Evolutionary conservation across 345 rosid genomes (phyloP).

Genomic region (Salix exigua): DNA sequence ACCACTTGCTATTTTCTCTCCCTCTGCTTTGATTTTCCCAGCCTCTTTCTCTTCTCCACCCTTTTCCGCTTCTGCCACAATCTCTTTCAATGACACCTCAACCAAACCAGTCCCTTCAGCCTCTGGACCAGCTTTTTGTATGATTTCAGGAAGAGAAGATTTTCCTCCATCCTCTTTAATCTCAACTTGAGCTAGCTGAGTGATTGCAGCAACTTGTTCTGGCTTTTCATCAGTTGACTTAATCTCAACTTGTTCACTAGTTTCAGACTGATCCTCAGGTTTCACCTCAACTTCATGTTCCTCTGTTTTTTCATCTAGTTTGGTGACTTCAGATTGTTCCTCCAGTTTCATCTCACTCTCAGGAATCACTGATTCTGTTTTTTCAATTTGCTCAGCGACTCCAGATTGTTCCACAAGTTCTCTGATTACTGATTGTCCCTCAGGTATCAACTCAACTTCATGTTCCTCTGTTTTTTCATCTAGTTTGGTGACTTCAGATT

Average conservation of each 20-base stretch:
- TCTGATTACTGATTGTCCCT: not conserved
- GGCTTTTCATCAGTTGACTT: not conserved
- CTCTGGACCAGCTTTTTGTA: not conserved
- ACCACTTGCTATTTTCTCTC: not conserved
- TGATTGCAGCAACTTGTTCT: not conserved
- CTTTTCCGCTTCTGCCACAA: constrained; percentile 2
- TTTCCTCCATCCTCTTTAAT: not conserved
- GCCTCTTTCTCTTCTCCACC: not conserved
- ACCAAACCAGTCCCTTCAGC: not conserved
- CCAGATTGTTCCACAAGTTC: not conserved
- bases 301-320: constrained; percentile 5
- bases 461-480: constrained; percentile 5
- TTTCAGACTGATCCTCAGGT: not conserved
- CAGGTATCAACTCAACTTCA: not conserved
- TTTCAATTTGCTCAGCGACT: constrained; percentile 1
- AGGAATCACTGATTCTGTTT: not conserved
- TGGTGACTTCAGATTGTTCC: constrained; percentile 7
- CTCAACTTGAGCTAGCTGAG: not conserved
- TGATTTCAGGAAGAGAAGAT: not conserved
- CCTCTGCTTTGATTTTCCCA: not conserved
- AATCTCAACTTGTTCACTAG: constrained; percentile 9
- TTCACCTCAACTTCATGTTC: not conserved
- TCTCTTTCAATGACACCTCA: constrained; percentile 4
- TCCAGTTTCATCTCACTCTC: not conserved
- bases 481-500: not conserved